Evolutionary conservation across 2,329 filamentous ascomycete species (phyloP), one percentile per base, ranked within the genome.

Genomic region (Tolypocladium endophyticum): DNA sequence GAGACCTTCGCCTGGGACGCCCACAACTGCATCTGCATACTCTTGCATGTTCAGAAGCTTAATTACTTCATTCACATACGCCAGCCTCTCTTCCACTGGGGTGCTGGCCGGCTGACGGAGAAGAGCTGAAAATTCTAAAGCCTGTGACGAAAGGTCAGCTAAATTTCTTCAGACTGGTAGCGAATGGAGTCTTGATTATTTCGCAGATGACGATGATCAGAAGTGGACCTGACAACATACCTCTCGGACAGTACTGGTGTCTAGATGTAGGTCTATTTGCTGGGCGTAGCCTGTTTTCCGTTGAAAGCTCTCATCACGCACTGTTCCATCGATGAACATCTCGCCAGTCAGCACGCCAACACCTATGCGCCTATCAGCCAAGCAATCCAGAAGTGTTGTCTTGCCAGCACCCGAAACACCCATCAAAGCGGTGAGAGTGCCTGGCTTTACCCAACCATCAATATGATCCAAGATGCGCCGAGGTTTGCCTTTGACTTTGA

Each of bases 371-470:
- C 87, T 84, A 54, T 84, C 86, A 36, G 87, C 87, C 59, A 90
- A 77, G 28, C 85, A 84, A 56, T 72, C 71, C 41, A 90, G 74
- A 20, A 90, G 75, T 0, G 87, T 89, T 0, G 87, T 89, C 69
- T 89, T 90, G 58, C 87, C 71, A 4, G 71, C 71, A 9, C 71
- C 71, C 0, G 71, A 72, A 1, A 70, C 69, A 33, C 71, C 86
- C 87, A 89, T 90, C 0, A 89, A 77, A 14, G 86, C 87, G 8
- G 87, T 90, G 18, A 89, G 73, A 20, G 87, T 89, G 57, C 87
- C 87, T 1, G 87, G 87, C 71, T 89, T 88, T 58, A 90, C 86
- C 86, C 86, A 90, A 14, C 88, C 87, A 66, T 89, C 85, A 2
- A 90, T 86, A 57, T 88, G 76, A 62, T 90, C 84, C 30, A 90